Evolutionary conservation across 495 filamentous ascomycete genomes (phyloP), one percentile per base, ranked within the genome.

Genomic region (Annulohypoxylon maeteangense): DNA sequence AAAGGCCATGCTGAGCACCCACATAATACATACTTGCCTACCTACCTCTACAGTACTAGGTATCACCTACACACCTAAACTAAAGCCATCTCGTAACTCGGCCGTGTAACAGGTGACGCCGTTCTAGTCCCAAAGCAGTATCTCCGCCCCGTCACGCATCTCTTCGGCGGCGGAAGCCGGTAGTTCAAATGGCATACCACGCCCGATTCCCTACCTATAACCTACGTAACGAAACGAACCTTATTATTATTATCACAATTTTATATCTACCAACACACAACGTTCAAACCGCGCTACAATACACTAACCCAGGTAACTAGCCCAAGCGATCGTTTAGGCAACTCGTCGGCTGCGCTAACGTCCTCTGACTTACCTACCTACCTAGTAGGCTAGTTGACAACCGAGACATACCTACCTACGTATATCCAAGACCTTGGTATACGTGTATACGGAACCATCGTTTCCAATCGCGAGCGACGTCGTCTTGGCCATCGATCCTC

Each of bases 31-130:
- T 29, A 29, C 27, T 6, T 29, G n/a, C n/a, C n/a, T n/a, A n/a
- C n/a, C n/a, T n/a, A n/a, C n/a, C n/a, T n/a, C n/a, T n/a, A n/a
- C n/a, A n/a, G n/a, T n/a, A n/a, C n/a, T n/a, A n/a, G n/a, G n/a
- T n/a, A n/a, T n/a, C n/a, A n/a, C n/a, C n/a, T n/a, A n/a, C n/a
- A n/a, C n/a, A 31, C 12, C 56, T 23, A 60, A 29, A 20, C 34
- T 44, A 23, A n/a, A 42, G 25, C 14, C 48, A 36, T 45, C 45
- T 36, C 40, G 47, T 32, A 59, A 45, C 27, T 38, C 16, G 32
- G 16, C 10, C 29, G 57, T 71, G 62, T 67, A 66, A 67, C 63
- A 67, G 51, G 50, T 63, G 62, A 71, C 68, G 16, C 8, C n/a
- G 32, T 42, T 31, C 22, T 60, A 65, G n/a, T 29, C 45, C 62